phyloP scores from a whole-genome alignment of 1,284 basidiomycete genomes.

The Exobasidium rhododendri region DNA sequence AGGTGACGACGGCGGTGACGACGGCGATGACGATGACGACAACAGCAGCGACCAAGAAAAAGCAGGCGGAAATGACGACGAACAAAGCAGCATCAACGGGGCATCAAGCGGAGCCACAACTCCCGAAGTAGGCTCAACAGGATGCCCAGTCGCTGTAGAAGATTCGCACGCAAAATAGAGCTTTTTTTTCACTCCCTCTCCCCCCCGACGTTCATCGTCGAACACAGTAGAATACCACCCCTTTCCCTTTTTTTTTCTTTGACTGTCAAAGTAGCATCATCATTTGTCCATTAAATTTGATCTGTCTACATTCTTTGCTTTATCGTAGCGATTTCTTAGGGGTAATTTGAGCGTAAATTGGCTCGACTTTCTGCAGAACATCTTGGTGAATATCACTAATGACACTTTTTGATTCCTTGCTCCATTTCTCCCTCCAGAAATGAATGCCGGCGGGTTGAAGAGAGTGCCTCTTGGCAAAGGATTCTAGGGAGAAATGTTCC shows the following conservation, averaged over 20 bases:
- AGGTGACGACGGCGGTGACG: neutral
- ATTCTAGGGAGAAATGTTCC: slow-evolving; percentile 65
- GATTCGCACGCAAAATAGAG: too few species aligned
- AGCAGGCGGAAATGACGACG: neutral
- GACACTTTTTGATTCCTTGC: slow-evolving; percentile 57
- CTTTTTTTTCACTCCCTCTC: too few species aligned
- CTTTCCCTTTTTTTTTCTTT: too few species aligned
- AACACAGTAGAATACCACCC: too few species aligned
- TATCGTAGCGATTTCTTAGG: too few species aligned
- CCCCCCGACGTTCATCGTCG: too few species aligned
- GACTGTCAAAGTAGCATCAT: too few species aligned
- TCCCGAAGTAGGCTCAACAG: too few species aligned
- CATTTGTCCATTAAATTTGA: too few species aligned
- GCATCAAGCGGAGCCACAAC: too few species aligned
- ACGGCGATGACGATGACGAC: neutral
- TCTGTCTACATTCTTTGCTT: too few species aligned
- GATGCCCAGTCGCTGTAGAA: too few species aligned
- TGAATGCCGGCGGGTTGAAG: slow-evolving; percentile 66
- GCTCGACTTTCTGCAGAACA: slow-evolving; percentile 57
- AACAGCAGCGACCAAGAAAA: neutral
- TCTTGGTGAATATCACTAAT: slow-evolving; percentile 69
- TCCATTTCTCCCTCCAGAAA: slow-evolving; percentile 80
- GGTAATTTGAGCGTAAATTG: neutral
- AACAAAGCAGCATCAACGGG: neutral
- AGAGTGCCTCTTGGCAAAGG: slow-evolving; percentile 63